phyloP scores from a whole-genome alignment of 179 eudicot genomes.

The Spinacia oleracea region DNA sequence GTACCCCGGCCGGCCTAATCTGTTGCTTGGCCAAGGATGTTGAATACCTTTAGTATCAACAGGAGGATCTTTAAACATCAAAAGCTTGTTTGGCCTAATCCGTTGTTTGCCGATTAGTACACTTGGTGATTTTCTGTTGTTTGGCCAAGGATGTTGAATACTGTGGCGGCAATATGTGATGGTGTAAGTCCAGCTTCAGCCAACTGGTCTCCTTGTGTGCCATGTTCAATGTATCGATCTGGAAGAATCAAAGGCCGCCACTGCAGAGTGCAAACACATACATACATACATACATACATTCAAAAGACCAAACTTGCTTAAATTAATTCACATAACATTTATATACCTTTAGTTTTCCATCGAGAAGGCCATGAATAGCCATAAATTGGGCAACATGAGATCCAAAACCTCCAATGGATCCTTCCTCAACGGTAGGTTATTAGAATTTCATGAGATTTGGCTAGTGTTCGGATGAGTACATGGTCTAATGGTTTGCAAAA shows the following conservation, averaged over 20 bases:
- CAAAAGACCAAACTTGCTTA: too few species aligned
- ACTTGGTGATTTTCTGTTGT: too few species aligned
- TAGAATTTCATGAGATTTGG: slow-evolving; percentile 74
- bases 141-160: slow-evolving; percentile 78
- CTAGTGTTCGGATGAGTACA: slow-evolving; percentile 66
- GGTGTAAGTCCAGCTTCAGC: slow-evolving; percentile 87
- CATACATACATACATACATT: too few species aligned
- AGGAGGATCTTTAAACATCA: too few species aligned
- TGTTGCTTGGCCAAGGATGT: too few species aligned
- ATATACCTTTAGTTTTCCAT: slow-evolving; percentile 76
- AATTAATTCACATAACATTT: too few species aligned
- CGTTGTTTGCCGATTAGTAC: too few species aligned
- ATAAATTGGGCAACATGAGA: slow-evolving; percentile 95
- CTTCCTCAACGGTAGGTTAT: slow-evolving; percentile 98
- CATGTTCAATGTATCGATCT: slow-evolving; percentile 91
- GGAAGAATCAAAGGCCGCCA: slow-evolving; percentile 98
- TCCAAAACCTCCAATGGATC: slow-evolving; percentile 93
- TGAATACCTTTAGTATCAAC: too few species aligned
- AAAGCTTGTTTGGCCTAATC: too few species aligned
- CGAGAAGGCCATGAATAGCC: slow-evolving; percentile 95
- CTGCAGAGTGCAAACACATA: too few species aligned
- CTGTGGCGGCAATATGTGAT: slow-evolving; percentile 83
- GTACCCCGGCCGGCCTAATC: too few species aligned
- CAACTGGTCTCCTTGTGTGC: slow-evolving; percentile 70
- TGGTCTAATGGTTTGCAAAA: slow-evolving; percentile 92